These are phyloP conservation scores for Auricularia sp. DNA, from an alignment of 768 basidiomycete species.

Conservation along the genomic window DNA sequence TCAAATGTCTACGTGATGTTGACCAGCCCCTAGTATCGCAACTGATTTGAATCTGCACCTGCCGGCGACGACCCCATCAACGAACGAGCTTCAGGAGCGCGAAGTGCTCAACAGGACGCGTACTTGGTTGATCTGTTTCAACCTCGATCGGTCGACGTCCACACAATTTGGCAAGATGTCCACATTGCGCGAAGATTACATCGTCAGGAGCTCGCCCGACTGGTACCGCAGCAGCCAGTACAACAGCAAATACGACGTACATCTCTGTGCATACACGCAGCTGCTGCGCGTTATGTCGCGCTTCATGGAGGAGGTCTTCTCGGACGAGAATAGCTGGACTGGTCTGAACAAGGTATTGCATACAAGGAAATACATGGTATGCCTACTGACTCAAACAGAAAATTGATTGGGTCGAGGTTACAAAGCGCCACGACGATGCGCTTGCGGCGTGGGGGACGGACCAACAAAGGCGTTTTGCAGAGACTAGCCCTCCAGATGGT, in stretches of 20 bases:
- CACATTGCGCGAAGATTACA: slow-evolving; percentile 71
- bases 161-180: slow-evolving; percentile 86
- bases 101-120: slow-evolving; percentile 77
- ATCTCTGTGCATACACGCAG: slow-evolving; percentile 62
- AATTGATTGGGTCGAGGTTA: slow-evolving; percentile 58
- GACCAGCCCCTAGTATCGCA: slow-evolving; percentile 46
- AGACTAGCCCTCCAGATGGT: slow-evolving; percentile 56
- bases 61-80: slow-evolving; percentile 46
- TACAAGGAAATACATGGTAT: background rate
- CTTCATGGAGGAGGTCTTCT: slow-evolving; percentile 72
- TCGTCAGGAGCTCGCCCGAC: slow-evolving; percentile 58
- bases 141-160: slow-evolving; percentile 76
- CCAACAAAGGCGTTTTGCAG: slow-evolving; percentile 49
- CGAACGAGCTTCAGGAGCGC: slow-evolving; percentile 64
- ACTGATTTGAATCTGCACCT: slow-evolving; percentile 83
- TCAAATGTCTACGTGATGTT: background rate
- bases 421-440: slow-evolving; percentile 47
- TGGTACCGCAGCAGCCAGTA: slow-evolving; percentile 68
- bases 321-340: slow-evolving; percentile 52
- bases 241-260: slow-evolving; percentile 67
- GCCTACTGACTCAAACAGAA: slow-evolving; percentile 28
- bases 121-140: slow-evolving; percentile 89
- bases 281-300: slow-evolving; percentile 58
- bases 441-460: slow-evolving; percentile 53
- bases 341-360: slow-evolving; percentile 55